A percentile compares a stretch with the other conserved stretches of the same genome.
Conservation (phyloP, 331 rosid genomes). For the Acacia concinna region DNA sequence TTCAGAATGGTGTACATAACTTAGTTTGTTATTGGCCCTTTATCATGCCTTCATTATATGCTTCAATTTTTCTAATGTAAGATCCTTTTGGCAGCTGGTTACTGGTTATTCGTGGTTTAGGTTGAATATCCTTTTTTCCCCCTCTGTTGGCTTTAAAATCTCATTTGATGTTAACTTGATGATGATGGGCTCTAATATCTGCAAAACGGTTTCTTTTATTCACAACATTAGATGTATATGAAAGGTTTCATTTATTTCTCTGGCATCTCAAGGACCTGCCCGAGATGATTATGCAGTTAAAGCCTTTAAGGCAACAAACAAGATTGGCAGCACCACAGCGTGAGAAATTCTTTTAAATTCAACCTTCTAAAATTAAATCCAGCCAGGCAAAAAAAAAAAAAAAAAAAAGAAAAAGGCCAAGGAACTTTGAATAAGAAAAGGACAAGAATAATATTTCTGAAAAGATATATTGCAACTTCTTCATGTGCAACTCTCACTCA, state of each 20-base stretch:
- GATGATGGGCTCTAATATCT: not conserved
- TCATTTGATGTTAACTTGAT: not conserved
- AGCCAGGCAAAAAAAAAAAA: not conserved
- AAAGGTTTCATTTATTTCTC: constrained; percentile 39
- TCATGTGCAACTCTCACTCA: not conserved
- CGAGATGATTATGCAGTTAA: constrained; percentile 44
- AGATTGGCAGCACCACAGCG: not conserved
- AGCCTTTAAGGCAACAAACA: not conserved
- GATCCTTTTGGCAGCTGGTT: not conserved
- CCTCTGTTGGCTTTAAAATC: not conserved
- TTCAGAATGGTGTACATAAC: not conserved
- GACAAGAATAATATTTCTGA: no score
- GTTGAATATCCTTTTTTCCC: not conserved
- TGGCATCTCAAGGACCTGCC: constrained; percentile 36
- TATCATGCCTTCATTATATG: not conserved
- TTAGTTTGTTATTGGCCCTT: not conserved
- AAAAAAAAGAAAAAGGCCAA: no score
- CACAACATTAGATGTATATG: constrained; percentile 25
- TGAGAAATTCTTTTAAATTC: not conserved
- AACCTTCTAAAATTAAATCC: not conserved
- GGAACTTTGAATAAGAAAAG: not conserved
- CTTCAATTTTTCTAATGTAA: not conserved
- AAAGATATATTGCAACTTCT: not conserved
- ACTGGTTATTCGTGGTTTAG: not conserved
- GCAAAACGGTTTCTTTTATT: constrained; percentile 15